Evolutionary conservation across 2,329 filamentous ascomycete genomes (phyloP).

Genomic region (Calonectria pseudoreteaudii): DNA sequence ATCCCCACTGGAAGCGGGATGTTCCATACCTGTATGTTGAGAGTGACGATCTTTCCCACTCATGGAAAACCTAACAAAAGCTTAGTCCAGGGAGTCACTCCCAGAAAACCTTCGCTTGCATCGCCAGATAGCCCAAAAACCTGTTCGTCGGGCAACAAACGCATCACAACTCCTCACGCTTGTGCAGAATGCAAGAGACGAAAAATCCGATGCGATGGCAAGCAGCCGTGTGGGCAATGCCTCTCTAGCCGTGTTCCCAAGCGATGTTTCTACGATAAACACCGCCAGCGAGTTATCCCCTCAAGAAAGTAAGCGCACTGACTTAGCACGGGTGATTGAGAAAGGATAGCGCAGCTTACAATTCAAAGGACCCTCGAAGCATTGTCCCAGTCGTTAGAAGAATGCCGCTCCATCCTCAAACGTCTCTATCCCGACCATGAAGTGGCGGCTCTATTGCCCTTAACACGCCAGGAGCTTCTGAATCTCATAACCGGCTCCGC

Average conservation of each 20-base stretch:
- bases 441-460: constrained; percentile 61
- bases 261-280: constrained; percentile 84
- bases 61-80: constrained; percentile 21
- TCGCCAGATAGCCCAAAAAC: constrained; percentile 51
- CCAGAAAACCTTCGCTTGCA: constrained; percentile 60
- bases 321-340: constrained; percentile 23
- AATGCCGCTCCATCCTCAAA: constrained; percentile 72
- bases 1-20: constrained; percentile 56
- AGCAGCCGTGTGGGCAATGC: constrained; percentile 85
- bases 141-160: constrained; percentile 55
- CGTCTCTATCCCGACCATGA: constrained; percentile 71
- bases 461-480: constrained; percentile 71
- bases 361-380: constrained; percentile 67
- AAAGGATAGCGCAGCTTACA: constrained; percentile 22
- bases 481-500: constrained; percentile 63
- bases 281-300: constrained; percentile 79
- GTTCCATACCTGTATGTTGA: constrained; percentile 45
- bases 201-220: constrained; percentile 87
- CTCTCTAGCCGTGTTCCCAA: constrained; percentile 85
- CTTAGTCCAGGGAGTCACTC: constrained; percentile 64
- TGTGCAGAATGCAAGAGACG: constrained; percentile 83
- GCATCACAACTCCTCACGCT: constrained; percentile 70
- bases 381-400: constrained; percentile 73
- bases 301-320: constrained; percentile 74
- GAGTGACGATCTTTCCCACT: background rate